Evolutionary conservation across 257 asterid genomes (phyloP), one percentile per base, ranked within the genome.

Genomic region (Solanum tarapatanum): DNA sequence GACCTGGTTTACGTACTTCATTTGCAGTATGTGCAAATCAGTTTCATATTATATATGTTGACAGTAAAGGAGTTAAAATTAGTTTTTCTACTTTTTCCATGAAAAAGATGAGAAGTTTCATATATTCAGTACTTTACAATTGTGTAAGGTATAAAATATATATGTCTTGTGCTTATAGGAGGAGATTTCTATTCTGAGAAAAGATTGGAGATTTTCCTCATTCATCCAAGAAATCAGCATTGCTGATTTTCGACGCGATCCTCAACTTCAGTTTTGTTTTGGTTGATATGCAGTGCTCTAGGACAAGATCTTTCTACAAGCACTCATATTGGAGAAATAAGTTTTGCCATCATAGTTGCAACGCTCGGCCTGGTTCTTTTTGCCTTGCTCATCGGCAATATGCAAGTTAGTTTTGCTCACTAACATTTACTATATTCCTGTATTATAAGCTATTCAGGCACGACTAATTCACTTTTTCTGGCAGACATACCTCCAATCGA

Each of bases 401-500:
- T 97, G 99, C 97, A 96, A 86, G 99, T 96, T 88, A 89, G 96
- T 37, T 66, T 72, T 12, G 17, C 89, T 86, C 43, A 72, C 43
- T 73, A 35, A 73, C 41, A 28, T 45, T 17, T 26, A 32, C 36
- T 21, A n/a, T 35, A 21, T 26, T 79, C 6, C 10, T 45, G 66
- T 17, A 79, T 43, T 43, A 41, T 43, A 79, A 4, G 48, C 55
- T 21, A 5, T 5, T 75, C 7, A 14, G 48, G 3, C 82, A 36
- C 55, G 30, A 75, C n/a, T 69, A 39, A 76, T 85, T 89, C 84
- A 73, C 88, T 51, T 74, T 17, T 12, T 11, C 84, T 87, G 87
- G 87, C 95, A 97, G 99, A 94, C 98, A 1, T 97, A 94, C 58
- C 99, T 97, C 83, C 99, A 97, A 88, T 96, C 98, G 13, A 94